Conservation (phyloP, 2,329 filamentous ascomycete species). For the Ophiocordyceps polyrhachis-furcata region DNA sequence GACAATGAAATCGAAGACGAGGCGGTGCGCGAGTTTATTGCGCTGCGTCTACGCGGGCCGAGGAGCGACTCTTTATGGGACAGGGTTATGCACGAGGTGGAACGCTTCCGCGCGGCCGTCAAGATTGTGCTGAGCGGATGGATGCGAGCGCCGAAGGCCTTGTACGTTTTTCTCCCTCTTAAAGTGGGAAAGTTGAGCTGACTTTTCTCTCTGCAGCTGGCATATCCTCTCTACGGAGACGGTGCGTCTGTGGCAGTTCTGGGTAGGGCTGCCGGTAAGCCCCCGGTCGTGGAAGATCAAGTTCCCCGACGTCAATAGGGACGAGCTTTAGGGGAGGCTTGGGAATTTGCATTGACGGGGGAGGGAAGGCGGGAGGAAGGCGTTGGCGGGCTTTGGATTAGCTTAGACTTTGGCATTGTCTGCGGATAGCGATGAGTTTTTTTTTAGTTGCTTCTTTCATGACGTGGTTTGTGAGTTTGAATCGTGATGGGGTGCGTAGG, state of each 20-base stretch:
- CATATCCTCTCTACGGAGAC: conserved; percentile 25
- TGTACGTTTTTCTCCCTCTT: conserved; percentile 40
- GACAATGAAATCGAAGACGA: conserved; percentile 15
- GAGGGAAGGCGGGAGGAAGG: background rate
- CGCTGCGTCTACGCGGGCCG: conserved; percentile 9
- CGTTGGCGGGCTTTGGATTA: background rate
- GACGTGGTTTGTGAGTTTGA: background rate
- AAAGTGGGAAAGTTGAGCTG: too few relatives aligned
- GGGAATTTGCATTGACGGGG: background rate
- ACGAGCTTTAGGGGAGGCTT: conserved; percentile 24
- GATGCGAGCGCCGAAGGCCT: conserved; percentile 43
- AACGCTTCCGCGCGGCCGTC: conserved; percentile 40
- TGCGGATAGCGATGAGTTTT: background rate
- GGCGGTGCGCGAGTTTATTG: conserved; percentile 9
- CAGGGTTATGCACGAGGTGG: conserved; percentile 43
- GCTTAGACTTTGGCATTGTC: background rate
- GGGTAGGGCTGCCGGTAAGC: conserved; percentile 31
- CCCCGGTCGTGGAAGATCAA: conserved; percentile 28
- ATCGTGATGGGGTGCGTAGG: background rate
- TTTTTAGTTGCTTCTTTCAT: background rate
- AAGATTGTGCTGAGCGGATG: conserved; percentile 53
- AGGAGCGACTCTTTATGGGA: conserved; percentile 25
- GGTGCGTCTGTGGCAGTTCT: conserved; percentile 28
- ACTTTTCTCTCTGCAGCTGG: conserved; percentile 13
- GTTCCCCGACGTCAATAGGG: conserved; percentile 21